Percentiles rank a stretch among this genome's conserved stretches.
phyloP scores from a whole-genome alignment of 768 basidiomycete genomes.

The Boletus eberwhitei region DNA sequence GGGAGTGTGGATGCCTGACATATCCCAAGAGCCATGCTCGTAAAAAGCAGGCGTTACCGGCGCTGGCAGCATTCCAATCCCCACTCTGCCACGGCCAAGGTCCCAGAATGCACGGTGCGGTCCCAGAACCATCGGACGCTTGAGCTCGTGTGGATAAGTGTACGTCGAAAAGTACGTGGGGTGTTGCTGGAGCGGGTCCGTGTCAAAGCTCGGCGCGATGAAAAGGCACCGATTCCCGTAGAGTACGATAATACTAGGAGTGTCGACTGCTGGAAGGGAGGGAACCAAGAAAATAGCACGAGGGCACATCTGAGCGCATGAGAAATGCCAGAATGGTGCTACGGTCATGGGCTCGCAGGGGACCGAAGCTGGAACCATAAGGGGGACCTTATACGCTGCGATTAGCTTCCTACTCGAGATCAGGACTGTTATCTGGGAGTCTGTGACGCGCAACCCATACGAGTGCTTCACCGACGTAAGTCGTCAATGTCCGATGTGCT shows the following conservation, averaged over 20 bases:
- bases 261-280: conserved; percentile 7
- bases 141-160: not conserved
- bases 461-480: not conserved
- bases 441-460: conserved; percentile 6
- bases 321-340: not conserved
- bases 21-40: not conserved
- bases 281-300: conserved; percentile 10
- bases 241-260: conserved; percentile 6
- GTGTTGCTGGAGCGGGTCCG: not conserved
- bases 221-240: conserved; percentile 10
- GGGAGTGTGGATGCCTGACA: not conserved
- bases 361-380: not conserved
- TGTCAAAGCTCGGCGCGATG: not conserved
- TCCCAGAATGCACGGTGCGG: not conserved
- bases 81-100: not conserved
- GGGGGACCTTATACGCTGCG: conserved; percentile 2
- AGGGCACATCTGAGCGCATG: conserved; percentile 6
- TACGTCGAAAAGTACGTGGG: conserved; percentile 15
- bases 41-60: not conserved
- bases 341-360: not conserved
- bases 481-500: not conserved
- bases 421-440: conserved; percentile 6
- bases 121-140: not conserved
- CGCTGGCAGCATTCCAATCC: not conserved
- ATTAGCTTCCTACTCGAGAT: conserved; percentile 1